These are phyloP conservation scores for Dothiorella sarmentorum DNA, from an alignment of 2,329 filamentous ascomycete genomes.

Conservation along the genomic window DNA sequence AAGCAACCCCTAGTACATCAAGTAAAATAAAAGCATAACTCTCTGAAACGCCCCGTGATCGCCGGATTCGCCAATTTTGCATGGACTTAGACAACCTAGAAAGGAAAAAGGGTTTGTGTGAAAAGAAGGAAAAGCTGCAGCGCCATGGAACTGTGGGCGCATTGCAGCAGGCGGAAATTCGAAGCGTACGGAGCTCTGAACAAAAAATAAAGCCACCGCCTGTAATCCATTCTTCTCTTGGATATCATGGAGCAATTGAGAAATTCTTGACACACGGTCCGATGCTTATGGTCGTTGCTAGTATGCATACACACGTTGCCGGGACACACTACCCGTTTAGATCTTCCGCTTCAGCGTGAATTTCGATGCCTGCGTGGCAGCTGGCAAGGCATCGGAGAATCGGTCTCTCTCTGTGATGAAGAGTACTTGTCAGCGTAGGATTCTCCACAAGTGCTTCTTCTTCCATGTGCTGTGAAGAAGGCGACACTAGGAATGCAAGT, in stretches of 20 bases:
- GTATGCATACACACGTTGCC: constrained; percentile 1
- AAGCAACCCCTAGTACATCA: constrained; percentile 11
- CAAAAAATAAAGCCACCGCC: background rate
- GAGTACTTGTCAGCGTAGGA: constrained; percentile 25
- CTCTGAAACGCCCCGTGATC: constrained; percentile 3
- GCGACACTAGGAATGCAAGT: background rate
- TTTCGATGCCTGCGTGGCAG: constrained; percentile 38
- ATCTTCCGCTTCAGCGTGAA: constrained; percentile 44
- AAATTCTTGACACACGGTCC: background rate
- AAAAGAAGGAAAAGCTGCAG: background rate
- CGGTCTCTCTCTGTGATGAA: constrained; percentile 40
- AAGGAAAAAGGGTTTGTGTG: background rate
- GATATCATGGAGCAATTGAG: background rate
- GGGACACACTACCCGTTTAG: constrained; percentile 17
- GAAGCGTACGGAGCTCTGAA: background rate
- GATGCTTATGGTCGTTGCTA: background rate
- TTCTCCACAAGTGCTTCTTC: no score
- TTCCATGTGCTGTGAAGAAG: background rate
- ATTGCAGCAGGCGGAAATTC: background rate
- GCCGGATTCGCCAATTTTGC: constrained; percentile 7
- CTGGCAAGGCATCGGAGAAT: constrained; percentile 46
- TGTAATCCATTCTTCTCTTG: background rate
- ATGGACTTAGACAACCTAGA: constrained; percentile 10
- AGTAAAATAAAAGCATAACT: background rate
- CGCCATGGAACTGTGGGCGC: background rate